Evolutionary conservation across 2,329 filamentous ascomycete genomes (phyloP).

Genomic region (Leptoxyphium fumago): DNA sequence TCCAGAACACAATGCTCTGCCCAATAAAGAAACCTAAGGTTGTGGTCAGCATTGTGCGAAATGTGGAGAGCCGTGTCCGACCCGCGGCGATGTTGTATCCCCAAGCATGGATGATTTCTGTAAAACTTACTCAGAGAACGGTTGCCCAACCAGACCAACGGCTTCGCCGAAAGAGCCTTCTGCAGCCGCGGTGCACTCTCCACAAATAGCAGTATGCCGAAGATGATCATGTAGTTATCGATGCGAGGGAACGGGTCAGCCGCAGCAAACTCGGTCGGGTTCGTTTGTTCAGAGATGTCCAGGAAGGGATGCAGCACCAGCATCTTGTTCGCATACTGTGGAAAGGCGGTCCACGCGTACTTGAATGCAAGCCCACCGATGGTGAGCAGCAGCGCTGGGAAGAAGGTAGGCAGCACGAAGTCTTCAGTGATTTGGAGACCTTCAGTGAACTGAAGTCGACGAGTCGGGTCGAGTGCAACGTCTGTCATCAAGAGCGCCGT

Average conservation of each 20-base stretch:
- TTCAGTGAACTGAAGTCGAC: conserved; percentile 8
- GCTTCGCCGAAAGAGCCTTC: conserved; percentile 11
- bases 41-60: conserved; percentile 1
- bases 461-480: conserved; percentile 7
- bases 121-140: conserved; percentile 15
- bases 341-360: conserved; percentile 12
- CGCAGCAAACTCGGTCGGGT: conserved; percentile 5
- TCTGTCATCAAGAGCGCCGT: conserved; percentile 15
- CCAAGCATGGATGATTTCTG: background rate
- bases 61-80: background rate
- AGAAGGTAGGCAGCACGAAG: conserved; percentile 9
- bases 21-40: conserved; percentile 14
- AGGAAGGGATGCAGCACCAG: conserved; percentile 15
- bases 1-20: conserved; percentile 16
- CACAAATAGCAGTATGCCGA: conserved; percentile 11
- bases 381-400: conserved; percentile 5
- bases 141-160: conserved; percentile 12
- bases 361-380: conserved; percentile 13
- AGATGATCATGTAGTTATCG: conserved; percentile 17
- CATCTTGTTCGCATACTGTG: conserved; percentile 12
- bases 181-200: conserved; percentile 8
- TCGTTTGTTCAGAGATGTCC: conserved; percentile 10
- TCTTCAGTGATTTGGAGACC: conserved; percentile 10
- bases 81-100: background rate
- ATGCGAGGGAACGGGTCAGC: conserved; percentile 13